Evolutionary conservation across 257 asterid genomes (phyloP).

Genomic region (Plantago ovata): DNA sequence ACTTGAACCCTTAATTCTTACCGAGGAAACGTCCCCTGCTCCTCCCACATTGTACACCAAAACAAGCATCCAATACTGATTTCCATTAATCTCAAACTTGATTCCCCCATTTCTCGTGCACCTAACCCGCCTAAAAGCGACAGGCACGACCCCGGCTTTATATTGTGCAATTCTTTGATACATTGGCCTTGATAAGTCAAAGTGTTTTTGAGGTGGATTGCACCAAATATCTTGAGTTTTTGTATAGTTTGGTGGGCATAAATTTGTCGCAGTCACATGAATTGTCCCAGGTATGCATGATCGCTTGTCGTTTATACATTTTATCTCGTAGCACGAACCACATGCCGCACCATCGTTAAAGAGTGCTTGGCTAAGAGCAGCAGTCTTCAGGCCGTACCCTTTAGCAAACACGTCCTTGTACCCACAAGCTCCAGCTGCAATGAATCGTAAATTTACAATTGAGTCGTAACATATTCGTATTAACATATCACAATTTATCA

Average conservation of each 20-base stretch:
- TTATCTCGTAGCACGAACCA: slow-evolving; percentile 43
- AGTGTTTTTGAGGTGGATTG: slow-evolving; percentile 35
- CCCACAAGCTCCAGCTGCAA: slow-evolving; percentile 47
- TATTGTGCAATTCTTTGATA: slow-evolving; percentile 29
- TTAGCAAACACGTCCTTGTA: slow-evolving; percentile 22
- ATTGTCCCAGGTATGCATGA: slow-evolving; percentile 20
- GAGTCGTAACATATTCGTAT: too few relatives aligned
- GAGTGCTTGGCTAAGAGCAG: slow-evolving; percentile 38
- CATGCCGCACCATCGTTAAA: slow-evolving; percentile 31
- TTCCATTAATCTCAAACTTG: slow-evolving; percentile 32
- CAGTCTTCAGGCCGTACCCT: slow-evolving; percentile 31
- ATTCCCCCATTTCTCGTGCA: slow-evolving; percentile 34
- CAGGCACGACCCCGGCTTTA: slow-evolving; percentile 37
- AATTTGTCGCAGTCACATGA: slow-evolving; percentile 40
- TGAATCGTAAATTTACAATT: too few relatives aligned
- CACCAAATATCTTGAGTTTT: slow-evolving; percentile 32
- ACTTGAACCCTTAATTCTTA: slow-evolving; percentile 23
- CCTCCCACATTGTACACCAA: slow-evolving; percentile 42
- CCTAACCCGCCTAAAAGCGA: slow-evolving; percentile 23
- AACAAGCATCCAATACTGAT: slow-evolving; percentile 24
- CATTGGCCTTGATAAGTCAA: slow-evolving; percentile 30
- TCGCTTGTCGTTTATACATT: slow-evolving; percentile 22
- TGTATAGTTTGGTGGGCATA: slow-evolving; percentile 37
- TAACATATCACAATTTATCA: too few relatives aligned
- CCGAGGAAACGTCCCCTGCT: slow-evolving; percentile 28